Base-by-base conservation (phyloP, 2,329 filamentous ascomycete genomes). In the Epichloe typhina region DNA sequence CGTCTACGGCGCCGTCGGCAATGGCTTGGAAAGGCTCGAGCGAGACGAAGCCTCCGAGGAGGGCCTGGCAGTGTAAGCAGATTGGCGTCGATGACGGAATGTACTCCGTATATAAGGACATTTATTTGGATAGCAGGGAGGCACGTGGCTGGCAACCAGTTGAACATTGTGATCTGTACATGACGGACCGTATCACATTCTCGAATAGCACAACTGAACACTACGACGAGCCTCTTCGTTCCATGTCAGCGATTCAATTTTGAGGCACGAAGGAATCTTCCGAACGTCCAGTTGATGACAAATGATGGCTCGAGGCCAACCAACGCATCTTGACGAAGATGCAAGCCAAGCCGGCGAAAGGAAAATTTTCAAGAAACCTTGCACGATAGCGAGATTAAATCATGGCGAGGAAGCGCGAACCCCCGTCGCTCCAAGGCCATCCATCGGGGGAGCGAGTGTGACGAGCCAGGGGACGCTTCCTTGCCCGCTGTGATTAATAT, bases 1-100 rank as follows among this genome's bases (percentile, higher is more conserved):
- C 47, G 86, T 96, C 9, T 95, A 94, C 61, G 81, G 81, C 40
- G 77, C 79, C 17, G 72, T 78, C 37, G 75, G 76, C 52, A 76
- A 70, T 49, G 77, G 77, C 7, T 62, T 81, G 52, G 78, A 80
- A 62, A 70, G 70, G 54, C 60, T 79, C 49, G 77, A 80, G 60
- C 66, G 75, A 50, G 77, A 80, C 44, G 74, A 78, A 59, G 74
- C 70, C 36, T 64, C 69, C 26, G 74, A 75, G 46, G 72, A 75
- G 54, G 70, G 69, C 6, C 59, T 71, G 49, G 58, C 57, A 38
- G 67, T 72, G 46, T 72, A 58, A 66, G 44, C 38, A 11, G 40
- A 15, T 9, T 42, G 38, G 38, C 7, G 37, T 19, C 31, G 13
- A n/a, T 40, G 15, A 35, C 23, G 19, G 15, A 7, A 33, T 39